phyloP scores from a whole-genome alignment of 1,139 yeast genomes.

The Magnusiomyces paraingens region DNA sequence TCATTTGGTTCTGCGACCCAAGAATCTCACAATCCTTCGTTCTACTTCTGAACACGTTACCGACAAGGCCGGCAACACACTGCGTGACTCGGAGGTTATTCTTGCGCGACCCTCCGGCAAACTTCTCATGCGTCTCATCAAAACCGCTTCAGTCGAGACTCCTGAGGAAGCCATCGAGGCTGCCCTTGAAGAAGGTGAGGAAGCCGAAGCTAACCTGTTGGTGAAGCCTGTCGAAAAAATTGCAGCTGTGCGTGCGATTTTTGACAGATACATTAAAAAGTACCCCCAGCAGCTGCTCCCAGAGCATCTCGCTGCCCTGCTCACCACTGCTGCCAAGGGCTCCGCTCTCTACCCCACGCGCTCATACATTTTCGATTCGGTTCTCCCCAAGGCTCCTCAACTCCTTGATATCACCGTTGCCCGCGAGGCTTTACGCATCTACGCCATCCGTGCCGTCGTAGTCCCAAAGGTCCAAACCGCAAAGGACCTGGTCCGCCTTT shows the following conservation, averaged over 20 bases:
- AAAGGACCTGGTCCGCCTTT: conserved; percentile 4
- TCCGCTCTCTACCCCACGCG: conserved; percentile 11
- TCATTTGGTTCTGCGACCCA: conserved; percentile 14
- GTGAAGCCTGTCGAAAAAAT: too few species aligned
- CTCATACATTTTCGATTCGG: conserved; percentile 9
- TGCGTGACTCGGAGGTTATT: conserved; percentile 10
- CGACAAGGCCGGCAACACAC: conserved; percentile 15
- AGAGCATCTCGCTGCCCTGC: conserved; percentile 11
- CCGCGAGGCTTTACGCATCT: conserved; percentile 11
- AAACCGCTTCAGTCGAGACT: conserved; percentile 9
- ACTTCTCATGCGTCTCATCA: conserved; percentile 12
- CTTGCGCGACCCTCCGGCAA: conserved; percentile 13
- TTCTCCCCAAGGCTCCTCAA: neutral
- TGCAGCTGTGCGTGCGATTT: neutral
- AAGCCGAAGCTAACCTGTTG: too few species aligned
- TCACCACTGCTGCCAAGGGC: conserved; percentile 13
- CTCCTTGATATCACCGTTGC: conserved; percentile 9
- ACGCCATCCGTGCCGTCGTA: conserved; percentile 15
- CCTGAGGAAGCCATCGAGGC: conserved; percentile 7
- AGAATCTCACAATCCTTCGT: conserved; percentile 11
- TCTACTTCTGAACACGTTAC: conserved; percentile 6
- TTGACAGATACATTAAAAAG: conserved; percentile 10
- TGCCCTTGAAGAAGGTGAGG: neutral
- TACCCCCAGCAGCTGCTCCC: conserved; percentile 13
- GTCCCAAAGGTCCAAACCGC: conserved; percentile 8